Conservation (phyloP, 768 basidiomycete species). For the Candolleomyces aberdarensis region DNA sequence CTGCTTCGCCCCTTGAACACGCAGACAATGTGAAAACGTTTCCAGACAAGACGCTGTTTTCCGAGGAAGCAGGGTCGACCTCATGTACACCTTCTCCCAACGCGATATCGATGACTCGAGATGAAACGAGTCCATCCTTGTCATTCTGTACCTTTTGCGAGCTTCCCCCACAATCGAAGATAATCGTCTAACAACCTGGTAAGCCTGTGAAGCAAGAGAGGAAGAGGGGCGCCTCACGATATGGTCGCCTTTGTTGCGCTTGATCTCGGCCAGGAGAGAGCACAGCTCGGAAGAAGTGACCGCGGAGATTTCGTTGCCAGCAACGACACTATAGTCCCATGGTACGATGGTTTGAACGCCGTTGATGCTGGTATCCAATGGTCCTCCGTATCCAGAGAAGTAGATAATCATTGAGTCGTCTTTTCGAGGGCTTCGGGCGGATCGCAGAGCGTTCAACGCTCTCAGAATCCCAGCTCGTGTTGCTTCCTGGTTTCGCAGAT, state of each 20-base stretch:
- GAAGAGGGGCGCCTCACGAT: neutral
- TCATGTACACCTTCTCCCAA: neutral
- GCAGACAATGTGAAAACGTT: neutral
- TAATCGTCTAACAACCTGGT: constrained; percentile 1
- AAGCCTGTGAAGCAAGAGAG: neutral
- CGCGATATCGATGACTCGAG: neutral
- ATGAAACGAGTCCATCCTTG: neutral
- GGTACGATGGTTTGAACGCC: neutral
- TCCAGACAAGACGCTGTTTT: neutral
- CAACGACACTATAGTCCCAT: neutral
- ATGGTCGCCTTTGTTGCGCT: constrained; percentile 1
- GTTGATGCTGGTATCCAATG: neutral
- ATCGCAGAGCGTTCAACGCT: constrained; percentile 21
- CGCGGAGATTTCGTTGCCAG: neutral
- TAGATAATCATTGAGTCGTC: constrained; percentile 6
- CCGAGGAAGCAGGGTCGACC: neutral
- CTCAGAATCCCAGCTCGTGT: constrained; percentile 32
- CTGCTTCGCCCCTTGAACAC: constrained; percentile 2
- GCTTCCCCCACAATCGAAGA: constrained; percentile 3
- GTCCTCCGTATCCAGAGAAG: constrained; percentile 1
- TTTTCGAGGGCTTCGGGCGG: neutral
- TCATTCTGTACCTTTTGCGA: neutral
- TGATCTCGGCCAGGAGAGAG: neutral
- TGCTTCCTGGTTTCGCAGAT: constrained; percentile 33
- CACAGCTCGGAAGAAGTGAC: neutral